Evolutionary conservation across 306 rosid genomes (phyloP).

Genomic region (Delonix regia): DNA sequence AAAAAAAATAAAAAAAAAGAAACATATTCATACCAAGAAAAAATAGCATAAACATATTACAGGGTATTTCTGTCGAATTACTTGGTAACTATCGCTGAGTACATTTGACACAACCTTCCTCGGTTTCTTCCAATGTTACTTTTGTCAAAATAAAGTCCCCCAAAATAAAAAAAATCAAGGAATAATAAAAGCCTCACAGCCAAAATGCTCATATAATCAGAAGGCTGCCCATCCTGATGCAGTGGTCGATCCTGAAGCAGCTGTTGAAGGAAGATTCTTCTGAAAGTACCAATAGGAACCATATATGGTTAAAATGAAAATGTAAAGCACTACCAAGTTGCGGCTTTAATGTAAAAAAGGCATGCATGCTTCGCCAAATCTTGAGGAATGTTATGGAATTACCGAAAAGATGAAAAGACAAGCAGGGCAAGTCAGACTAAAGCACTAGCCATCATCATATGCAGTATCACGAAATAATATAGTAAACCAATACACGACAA

Average conservation of each 20-base stretch:
- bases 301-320: background rate
- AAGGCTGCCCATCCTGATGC: conserved; percentile 99
- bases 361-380: background rate
- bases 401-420: background rate
- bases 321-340: background rate
- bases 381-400: background rate
- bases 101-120: conserved; percentile 42
- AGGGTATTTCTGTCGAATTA: conserved; percentile 43
- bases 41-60: conserved; percentile 44
- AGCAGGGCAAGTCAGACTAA: background rate
- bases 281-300: conserved; percentile 43
- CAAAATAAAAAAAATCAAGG: conserved; percentile 35
- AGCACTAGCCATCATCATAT: background rate
- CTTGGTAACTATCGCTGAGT: conserved; percentile 41
- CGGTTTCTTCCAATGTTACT: conserved; percentile 29
- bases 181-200: conserved; percentile 48
- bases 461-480: background rate
- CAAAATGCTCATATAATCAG: conserved; percentile 60
- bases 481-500: background rate
- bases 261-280: conserved; percentile 79
- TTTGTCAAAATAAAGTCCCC: conserved; percentile 35
- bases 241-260: conserved; percentile 64
- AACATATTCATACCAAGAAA: conserved; percentile 35
- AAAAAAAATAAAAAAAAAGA: too few species aligned
- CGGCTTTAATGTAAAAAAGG: background rate